phyloP scores from a whole-genome alignment of 2,329 filamentous ascomycete genomes.

The Talaromyces sp. region DNA sequence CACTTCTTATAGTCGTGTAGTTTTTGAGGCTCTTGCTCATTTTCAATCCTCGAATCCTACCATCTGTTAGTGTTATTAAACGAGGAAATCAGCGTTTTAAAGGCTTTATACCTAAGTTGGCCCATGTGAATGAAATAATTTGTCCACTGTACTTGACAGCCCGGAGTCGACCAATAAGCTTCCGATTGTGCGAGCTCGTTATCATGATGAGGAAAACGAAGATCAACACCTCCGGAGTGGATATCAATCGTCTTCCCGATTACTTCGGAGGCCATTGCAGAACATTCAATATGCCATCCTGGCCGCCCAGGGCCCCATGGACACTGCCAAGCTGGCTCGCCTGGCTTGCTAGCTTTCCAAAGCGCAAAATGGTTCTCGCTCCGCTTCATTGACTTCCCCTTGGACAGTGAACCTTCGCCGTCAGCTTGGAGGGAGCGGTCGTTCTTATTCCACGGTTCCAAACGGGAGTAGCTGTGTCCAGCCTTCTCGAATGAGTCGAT shows the following conservation, averaged over 20 bases:
- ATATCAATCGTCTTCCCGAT: constrained; percentile 82
- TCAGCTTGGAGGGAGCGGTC: constrained; percentile 79
- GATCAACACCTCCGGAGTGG: constrained; percentile 85
- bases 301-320: constrained; percentile 82
- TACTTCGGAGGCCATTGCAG: constrained; percentile 90
- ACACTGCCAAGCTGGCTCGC: constrained; percentile 84
- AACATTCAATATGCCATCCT: constrained; percentile 97
- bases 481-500: constrained; percentile 77
- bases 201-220: constrained; percentile 87
- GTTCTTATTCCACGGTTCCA: constrained; percentile 78
- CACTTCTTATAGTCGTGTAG: constrained; percentile 87
- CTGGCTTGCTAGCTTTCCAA: constrained; percentile 87
- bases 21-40: constrained; percentile 97
- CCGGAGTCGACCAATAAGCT: constrained; percentile 59
- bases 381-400: constrained; percentile 60
- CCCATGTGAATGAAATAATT: constrained; percentile 97
- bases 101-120: constrained; percentile 43
- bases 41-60: constrained; percentile 82
- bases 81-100: too few relatives aligned
- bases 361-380: constrained; percentile 78
- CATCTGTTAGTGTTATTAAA: too few relatives aligned
- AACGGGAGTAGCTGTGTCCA: constrained; percentile 76
- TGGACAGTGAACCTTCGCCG: constrained; percentile 73
- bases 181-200: constrained; percentile 88
- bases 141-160: constrained; percentile 58